Conservation (phyloP, 495 filamentous ascomycete genomes). For the Parathielavia appendiculata region DNA sequence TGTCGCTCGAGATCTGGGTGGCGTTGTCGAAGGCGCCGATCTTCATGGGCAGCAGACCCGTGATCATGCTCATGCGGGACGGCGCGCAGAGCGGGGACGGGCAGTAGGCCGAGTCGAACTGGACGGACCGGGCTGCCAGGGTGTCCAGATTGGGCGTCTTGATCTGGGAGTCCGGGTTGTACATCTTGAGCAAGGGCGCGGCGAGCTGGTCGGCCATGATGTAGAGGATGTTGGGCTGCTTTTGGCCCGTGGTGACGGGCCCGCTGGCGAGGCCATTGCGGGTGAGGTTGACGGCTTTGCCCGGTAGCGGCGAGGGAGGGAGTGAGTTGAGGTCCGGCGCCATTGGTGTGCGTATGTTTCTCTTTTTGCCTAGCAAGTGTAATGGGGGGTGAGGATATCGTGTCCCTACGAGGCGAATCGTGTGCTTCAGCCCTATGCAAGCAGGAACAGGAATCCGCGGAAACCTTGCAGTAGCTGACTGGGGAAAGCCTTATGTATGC, state of each 20-base stretch:
- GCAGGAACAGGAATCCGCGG: background rate
- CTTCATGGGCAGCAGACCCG: constrained; percentile 77
- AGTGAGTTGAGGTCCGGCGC: constrained; percentile 53
- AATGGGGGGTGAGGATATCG: constrained; percentile 4
- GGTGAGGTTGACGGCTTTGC: constrained; percentile 14
- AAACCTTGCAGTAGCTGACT: background rate
- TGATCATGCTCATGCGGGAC: constrained; percentile 83
- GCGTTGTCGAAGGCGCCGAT: constrained; percentile 88
- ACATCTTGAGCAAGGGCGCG: constrained; percentile 75
- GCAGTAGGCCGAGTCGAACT: constrained; percentile 87
- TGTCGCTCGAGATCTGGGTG: constrained; percentile 63
- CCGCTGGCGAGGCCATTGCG: constrained; percentile 11
- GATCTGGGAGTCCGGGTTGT: constrained; percentile 74
- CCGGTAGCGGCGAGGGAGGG: constrained; percentile 32
- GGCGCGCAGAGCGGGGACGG: constrained; percentile 84
- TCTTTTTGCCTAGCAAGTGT: background rate
- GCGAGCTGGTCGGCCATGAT: constrained; percentile 92
- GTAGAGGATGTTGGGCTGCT: constrained; percentile 38
- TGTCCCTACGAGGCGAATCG: background rate
- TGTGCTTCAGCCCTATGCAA: constrained; percentile 15
- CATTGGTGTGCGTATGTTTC: constrained; percentile 31
- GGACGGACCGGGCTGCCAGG: constrained; percentile 69
- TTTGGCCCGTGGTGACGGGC: constrained; percentile 2
- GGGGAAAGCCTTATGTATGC: background rate
- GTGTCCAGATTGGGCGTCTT: constrained; percentile 80